These are phyloP conservation scores for Urtica urens DNA, from an alignment of 306 rosid species.

Conservation along the genomic window DNA sequence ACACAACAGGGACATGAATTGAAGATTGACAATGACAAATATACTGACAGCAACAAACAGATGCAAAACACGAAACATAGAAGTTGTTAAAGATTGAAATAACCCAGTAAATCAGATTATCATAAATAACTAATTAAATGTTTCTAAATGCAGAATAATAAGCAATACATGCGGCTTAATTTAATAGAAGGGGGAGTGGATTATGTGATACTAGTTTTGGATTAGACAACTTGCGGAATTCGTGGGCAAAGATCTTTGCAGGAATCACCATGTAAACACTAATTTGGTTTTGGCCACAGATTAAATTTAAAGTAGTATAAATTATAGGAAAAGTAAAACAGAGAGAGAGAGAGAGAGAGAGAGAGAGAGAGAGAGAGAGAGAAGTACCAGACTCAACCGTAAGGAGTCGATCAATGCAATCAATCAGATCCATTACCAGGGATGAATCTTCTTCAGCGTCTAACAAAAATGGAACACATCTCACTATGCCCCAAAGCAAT, in stretches of 20 bases:
- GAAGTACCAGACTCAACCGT: slow-evolving; percentile 37
- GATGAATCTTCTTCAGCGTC: slow-evolving; percentile 30
- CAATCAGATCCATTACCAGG: slow-evolving; percentile 41
- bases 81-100: background rate
- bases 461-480: slow-evolving; percentile 50
- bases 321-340: too few relatives aligned
- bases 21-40: background rate
- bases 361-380: slow-evolving; percentile 9
- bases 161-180: too few relatives aligned
- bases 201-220: too few relatives aligned
- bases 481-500: slow-evolving; percentile 62
- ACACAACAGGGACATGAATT: background rate
- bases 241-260: too few relatives aligned
- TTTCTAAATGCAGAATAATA: too few relatives aligned
- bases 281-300: too few relatives aligned
- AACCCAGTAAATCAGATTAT: background rate
- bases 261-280: too few relatives aligned
- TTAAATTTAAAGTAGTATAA: too few relatives aligned
- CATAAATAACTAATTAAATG: too few relatives aligned
- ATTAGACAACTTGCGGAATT: too few relatives aligned
- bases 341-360: slow-evolving; percentile 5
- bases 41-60: background rate
- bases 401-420: slow-evolving; percentile 47
- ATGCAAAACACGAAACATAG: background rate
- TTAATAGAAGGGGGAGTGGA: too few relatives aligned